These are phyloP conservation scores for Herpetomonas tarakana DNA, from an alignment of 208 protist species.

Conservation along the genomic window DNA sequence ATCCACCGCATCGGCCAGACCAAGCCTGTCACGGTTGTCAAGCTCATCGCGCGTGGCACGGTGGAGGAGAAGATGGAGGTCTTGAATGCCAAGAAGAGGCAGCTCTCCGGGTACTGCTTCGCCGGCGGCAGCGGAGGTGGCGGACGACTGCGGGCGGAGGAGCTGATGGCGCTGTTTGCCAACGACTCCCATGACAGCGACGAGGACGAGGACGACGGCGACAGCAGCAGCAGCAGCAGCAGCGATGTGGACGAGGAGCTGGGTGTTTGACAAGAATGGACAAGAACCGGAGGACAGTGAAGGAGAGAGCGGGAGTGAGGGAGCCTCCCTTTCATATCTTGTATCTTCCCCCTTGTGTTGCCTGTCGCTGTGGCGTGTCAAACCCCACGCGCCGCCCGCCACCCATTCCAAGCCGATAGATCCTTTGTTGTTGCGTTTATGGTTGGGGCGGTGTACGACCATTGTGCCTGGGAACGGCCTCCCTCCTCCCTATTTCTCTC, in stretches of 20 bases:
- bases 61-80: constrained; percentile 96
- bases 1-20: constrained; percentile 91
- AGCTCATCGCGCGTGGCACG: constrained; percentile 92
- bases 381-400: no score
- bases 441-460: no score
- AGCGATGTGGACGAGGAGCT: no score
- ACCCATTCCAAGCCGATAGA: no score
- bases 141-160: constrained; percentile 33
- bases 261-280: not conserved
- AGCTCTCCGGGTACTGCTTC: constrained; percentile 62
- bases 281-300: not conserved
- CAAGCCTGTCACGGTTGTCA: constrained; percentile 90
- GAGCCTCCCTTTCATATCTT: no score
- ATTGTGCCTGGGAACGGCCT: no score
- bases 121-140: constrained; percentile 13
- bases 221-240: not conserved
- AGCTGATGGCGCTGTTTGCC: constrained; percentile 54
- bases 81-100: constrained; percentile 90
- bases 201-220: constrained; percentile 2
- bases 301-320: constrained; percentile 1
- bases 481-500: no score
- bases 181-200: not conserved
- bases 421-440: no score
- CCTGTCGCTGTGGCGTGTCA: no score
- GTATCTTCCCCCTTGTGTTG: no score